These are phyloP conservation scores for Prototheca cutis DNA, from an alignment of 163 green algal genomes.

Conservation along the genomic window DNA sequence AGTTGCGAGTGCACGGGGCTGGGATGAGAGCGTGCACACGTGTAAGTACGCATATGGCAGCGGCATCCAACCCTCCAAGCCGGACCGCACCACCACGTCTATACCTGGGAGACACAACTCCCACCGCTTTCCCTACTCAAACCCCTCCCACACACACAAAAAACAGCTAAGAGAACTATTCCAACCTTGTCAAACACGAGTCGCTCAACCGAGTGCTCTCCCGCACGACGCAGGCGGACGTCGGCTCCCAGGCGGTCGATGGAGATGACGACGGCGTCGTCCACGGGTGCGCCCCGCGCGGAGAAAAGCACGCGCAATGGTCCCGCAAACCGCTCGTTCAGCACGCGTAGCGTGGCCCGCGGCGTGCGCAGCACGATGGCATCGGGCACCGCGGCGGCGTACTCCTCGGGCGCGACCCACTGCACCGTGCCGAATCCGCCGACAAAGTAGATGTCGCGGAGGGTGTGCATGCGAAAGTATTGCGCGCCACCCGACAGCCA, in stretches of 20 bases:
- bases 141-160: background rate
- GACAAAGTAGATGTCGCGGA: slow-evolving; percentile 98
- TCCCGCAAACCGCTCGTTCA: slow-evolving; percentile 45
- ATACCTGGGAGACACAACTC: background rate
- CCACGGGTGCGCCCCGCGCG: slow-evolving; percentile 1
- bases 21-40: no score
- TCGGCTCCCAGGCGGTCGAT: slow-evolving; percentile 78
- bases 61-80: no score
- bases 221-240: slow-evolving; percentile 57
- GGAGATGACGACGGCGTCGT: slow-evolving; percentile 66
- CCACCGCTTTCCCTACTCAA: background rate
- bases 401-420: slow-evolving; percentile 72
- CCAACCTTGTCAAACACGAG: slow-evolving; percentile 48
- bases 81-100: no score
- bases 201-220: slow-evolving; percentile 74
- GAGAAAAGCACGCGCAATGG: slow-evolving; percentile 23
- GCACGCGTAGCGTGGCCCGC: slow-evolving; percentile 46
- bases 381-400: slow-evolving; percentile 50
- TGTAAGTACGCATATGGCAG: no score
- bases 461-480: slow-evolving; percentile 91
- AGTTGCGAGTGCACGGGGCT: no score
- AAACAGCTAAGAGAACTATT: no score
- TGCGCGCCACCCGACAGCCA: slow-evolving; percentile 72
- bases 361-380: slow-evolving; percentile 59
- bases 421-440: slow-evolving; percentile 94